Evolutionary conservation across 108 stramenopile genomes (phyloP).

Genomic region (Ochromonas danica): DNA sequence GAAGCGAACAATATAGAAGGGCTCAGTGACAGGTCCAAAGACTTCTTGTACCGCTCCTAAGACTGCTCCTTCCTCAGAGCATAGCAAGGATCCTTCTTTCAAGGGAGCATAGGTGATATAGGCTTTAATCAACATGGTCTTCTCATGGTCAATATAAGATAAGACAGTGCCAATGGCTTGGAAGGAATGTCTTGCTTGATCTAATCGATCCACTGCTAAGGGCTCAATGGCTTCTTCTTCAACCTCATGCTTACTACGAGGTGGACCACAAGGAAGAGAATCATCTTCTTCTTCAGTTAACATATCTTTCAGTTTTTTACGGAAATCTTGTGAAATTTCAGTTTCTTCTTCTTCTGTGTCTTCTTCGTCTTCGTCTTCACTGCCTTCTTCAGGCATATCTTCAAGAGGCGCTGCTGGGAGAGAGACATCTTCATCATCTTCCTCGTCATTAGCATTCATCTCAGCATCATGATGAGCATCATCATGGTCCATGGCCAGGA

Average conservation of each 20-base stretch:
- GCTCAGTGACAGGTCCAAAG: slow-evolving; percentile 43
- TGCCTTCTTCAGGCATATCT: not conserved
- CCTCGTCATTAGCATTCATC: not conserved
- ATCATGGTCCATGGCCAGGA: not conserved
- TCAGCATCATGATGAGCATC: not conserved
- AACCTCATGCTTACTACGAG: not conserved
- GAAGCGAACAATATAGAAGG: slow-evolving; percentile 49
- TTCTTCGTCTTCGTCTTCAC: not conserved
- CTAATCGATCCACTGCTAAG: not conserved
- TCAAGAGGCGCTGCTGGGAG: not conserved
- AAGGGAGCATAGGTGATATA: not conserved
- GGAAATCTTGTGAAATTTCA: not conserved
- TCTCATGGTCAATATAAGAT: not conserved
- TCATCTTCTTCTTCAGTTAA: slow-evolving; percentile 22
- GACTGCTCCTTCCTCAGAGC: not conserved
- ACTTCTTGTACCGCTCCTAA: slow-evolving; percentile 48
- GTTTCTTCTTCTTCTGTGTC: not conserved
- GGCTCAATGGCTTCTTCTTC: not conserved
- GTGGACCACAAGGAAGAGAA: not conserved
- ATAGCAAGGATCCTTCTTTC: slow-evolving; percentile 2
- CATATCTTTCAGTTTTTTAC: not conserved
- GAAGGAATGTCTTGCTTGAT: not conserved
- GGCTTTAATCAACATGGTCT: not conserved
- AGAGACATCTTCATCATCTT: not conserved
- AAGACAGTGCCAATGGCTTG: not conserved